Conservation (phyloP, 1,284 basidiomycete genomes). For the Psilocybe mexicana region DNA sequence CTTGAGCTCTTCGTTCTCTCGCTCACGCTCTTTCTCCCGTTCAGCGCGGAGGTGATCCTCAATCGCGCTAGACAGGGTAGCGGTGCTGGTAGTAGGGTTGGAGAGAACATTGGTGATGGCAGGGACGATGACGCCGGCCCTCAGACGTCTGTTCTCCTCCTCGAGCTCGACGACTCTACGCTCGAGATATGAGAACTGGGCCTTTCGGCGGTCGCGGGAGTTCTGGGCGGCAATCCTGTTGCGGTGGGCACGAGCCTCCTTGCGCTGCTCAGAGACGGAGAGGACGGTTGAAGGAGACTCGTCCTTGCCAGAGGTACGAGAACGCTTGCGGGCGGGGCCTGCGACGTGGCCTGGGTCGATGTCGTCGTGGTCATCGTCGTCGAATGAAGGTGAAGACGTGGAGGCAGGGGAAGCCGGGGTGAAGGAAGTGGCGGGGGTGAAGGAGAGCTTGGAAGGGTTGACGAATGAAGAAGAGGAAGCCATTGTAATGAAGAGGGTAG, state of each 20-base stretch:
- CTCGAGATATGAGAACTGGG: constrained; percentile 73
- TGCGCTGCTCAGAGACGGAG: constrained; percentile 63
- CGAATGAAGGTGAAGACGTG: constrained; percentile 16
- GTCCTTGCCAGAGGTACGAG: constrained; percentile 16
- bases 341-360: constrained; percentile 9
- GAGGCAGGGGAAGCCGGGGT: constrained; percentile 14
- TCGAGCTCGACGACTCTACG: constrained; percentile 80
- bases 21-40: constrained; percentile 33
- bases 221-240: constrained; percentile 85
- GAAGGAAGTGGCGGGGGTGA: constrained; percentile 5
- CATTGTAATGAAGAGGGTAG: neutral
- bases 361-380: constrained; percentile 17
- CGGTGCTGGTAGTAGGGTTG: constrained; percentile 14
- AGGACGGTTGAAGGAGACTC: constrained; percentile 18
- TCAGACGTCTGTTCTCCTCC: constrained; percentile 79
- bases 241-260: constrained; percentile 79
- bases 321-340: constrained; percentile 20
- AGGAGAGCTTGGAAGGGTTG: constrained; percentile 9
- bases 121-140: constrained; percentile 58
- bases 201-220: constrained; percentile 79
- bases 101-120: constrained; percentile 9
- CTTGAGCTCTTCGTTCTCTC: constrained; percentile 73
- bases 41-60: constrained; percentile 24
- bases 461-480: constrained; percentile 3
- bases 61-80: constrained; percentile 32